Conservation (phyloP, 495 filamentous ascomycete genomes). For the Penicillium waksmanii region DNA sequence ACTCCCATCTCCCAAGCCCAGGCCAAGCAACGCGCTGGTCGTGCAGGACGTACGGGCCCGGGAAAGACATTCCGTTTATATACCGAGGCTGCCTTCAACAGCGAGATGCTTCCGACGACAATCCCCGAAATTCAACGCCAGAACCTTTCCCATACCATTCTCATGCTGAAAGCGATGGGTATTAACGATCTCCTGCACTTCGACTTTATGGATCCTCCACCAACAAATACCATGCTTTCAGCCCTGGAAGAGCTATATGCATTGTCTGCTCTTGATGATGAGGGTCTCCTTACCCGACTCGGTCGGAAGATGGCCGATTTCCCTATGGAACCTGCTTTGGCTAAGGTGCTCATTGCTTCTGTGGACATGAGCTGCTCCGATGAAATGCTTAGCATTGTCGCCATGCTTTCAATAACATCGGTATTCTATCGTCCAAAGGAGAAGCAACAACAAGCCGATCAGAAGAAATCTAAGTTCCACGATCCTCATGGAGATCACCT, state of each 20-base stretch:
- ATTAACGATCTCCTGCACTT: constrained; percentile 98
- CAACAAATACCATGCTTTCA: constrained; percentile 96
- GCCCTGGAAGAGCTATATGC: constrained; percentile 95
- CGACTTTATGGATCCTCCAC: constrained; percentile 98
- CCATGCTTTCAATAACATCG: constrained; percentile 84
- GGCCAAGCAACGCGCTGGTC: constrained; percentile 90
- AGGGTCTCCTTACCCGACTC: constrained; percentile 89
- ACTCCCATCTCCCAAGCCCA: constrained; percentile 97
- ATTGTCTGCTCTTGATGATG: constrained; percentile 89
- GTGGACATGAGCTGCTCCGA: constrained; percentile 89
- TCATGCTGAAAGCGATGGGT: constrained; percentile 99
- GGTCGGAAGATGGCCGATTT: constrained; percentile 98
- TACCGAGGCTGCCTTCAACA: constrained; percentile 93
- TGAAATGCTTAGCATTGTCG: constrained; percentile 91
- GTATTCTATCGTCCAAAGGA: constrained; percentile 96
- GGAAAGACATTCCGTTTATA: constrained; percentile 97
- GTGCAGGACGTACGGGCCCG: constrained; percentile 91
- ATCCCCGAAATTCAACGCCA: constrained; percentile 97
- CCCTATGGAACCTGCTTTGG: constrained; percentile 87
- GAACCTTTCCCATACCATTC: constrained; percentile 90
- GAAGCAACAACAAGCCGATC: constrained; percentile 92
- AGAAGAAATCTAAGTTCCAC: constrained; percentile 97
- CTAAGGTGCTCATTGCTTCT: constrained; percentile 86
- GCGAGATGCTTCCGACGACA: constrained; percentile 94
- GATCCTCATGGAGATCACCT: constrained; percentile 94